Evolutionary conservation across 305 asterid genomes (phyloP), one percentile per base, ranked within the genome.

Genomic region (Fraxinus nigra): DNA sequence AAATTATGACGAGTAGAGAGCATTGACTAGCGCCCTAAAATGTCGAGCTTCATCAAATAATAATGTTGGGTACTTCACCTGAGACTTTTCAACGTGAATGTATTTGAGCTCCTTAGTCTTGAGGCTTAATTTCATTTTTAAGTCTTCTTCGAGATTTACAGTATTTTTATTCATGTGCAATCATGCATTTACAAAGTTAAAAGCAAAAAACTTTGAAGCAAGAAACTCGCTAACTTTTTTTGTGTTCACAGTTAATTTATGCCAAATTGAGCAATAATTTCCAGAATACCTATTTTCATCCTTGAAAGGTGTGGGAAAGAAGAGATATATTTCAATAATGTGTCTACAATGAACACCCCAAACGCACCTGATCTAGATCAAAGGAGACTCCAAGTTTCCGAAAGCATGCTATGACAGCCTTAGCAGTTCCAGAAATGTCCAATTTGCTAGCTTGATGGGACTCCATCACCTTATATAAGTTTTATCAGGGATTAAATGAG

Each of bases 351-450:
- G 22, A 85, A 18, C 32, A 65, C 18, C 34, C 67, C 43, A 69
- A 59, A 46, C 79, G 77, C 77, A 90, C 98, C 98, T 92, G 85
- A 26, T 90, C 93, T 81, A 89, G 83, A 22, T 93, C 94, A 89
- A 89, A 94, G 26, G 93, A 85, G 79, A 92, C 98, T 2, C 99
- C 98, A 63, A 96, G 85, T 87, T 92, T 91, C 95, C 90, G 89
- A 87, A 96, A 96, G 87, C 97, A 96, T 74, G 98, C 89, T 86
- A 96, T 91, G 82, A 96, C 98, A 82, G 93, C 94, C 89, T 96
- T 94, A 63, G 97, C 98, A 80, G 99, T 96, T 87, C 98, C 98
- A 87, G 99, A 96, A 22, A 90, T 81, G 81, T 93, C 98, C 92
- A 90, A 83, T 87, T 96, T 94, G 82, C 98, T 84, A 77, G 98